Base-by-base conservation (phyloP, 805 yeast genomes). In the Candida ovalis region DNA sequence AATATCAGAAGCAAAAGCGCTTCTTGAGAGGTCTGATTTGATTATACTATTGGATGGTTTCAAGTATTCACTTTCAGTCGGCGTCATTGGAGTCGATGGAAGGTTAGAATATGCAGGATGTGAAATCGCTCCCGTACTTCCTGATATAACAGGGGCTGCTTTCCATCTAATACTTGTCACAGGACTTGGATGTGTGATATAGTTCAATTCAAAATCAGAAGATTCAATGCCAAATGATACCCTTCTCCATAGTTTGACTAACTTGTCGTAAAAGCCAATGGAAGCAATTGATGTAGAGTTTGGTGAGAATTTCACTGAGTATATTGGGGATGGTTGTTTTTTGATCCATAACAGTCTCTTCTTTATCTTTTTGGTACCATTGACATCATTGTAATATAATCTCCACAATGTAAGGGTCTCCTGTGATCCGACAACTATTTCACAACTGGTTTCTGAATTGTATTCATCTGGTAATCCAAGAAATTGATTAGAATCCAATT, bases 191-290 rank as follows among this genome's bases (percentile, higher is more conserved):
- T 87, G 95, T n/a, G 79, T 74, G 21, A 89, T 66, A 56, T 86
- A 83, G 0, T 80, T 69, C 52, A 88, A 68, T 56, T 86, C 94
- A 61, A 88, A 89, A 24, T 75, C 73, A 6, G 83, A 74, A 36
- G 80, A 75, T 32, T 78, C 81, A 24, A 76, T 75, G 30, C 86
- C 89, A 58, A 82, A 87, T 7, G 85, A 77, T 7, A 81, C 72
- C 44, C 97, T 70, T 46, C 82, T 74, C 96, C 96, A 91, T 2
- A 88, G 72, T 60, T 88, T 88, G 25, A 88, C 81, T 13, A 86
- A 69, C 32, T 73, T 72, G 62, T 88, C 96, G 61, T 75, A 78
- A 37, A 69, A 70, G 0, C 86, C 82, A 35, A 78, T 74, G 43
- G 84, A 76, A 8, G 90, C 86, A 19, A 90, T 79, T 40, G 82